Conservation (phyloP, 1,139 yeast genomes). For the Nakaseomyces glabratus region DNA sequence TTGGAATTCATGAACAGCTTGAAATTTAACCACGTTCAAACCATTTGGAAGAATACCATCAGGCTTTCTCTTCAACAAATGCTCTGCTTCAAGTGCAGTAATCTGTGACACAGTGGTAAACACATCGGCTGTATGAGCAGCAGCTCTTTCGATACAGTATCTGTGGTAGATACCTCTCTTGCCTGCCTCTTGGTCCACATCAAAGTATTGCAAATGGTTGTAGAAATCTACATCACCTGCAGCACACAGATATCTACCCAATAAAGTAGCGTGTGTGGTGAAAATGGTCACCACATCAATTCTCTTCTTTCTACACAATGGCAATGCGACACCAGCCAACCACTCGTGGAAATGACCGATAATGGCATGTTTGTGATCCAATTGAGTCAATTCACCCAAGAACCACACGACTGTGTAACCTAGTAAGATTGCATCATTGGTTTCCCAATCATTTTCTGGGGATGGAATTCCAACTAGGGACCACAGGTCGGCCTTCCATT, state of each 20-base stretch:
- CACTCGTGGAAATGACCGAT: constrained; percentile 94
- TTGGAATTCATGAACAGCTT: constrained; percentile 95
- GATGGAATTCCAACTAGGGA: constrained; percentile 84
- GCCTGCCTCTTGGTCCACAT: constrained; percentile 95
- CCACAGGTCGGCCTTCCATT: constrained; percentile 94
- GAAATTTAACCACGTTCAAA: constrained; percentile 85
- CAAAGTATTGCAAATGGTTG: constrained; percentile 79
- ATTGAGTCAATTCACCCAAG: constrained; percentile 81
- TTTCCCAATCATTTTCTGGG: constrained; percentile 77
- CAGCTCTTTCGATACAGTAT: constrained; percentile 90
- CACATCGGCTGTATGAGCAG: constrained; percentile 91
- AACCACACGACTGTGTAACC: constrained; percentile 96
- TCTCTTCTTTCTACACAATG: constrained; percentile 79
- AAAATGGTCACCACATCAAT: constrained; percentile 90
- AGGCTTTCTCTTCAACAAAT: constrained; percentile 82
- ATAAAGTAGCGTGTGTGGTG: constrained; percentile 91
- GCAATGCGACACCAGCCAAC: constrained; percentile 93
- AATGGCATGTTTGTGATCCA: constrained; percentile 78
- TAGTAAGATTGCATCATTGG: constrained; percentile 81
- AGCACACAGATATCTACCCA: constrained; percentile 91
- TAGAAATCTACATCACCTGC: constrained; percentile 78
- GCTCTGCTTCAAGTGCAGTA: constrained; percentile 89
- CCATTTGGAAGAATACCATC: constrained; percentile 97
- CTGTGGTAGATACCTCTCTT: constrained; percentile 93
- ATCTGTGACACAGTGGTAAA: constrained; percentile 94